A percentile compares a stretch with the other conserved stretches of the same genome.
These are phyloP conservation scores for Aspergillus sp. DNA, from an alignment of 2,329 filamentous ascomycete genomes.

Conservation along the genomic window DNA sequence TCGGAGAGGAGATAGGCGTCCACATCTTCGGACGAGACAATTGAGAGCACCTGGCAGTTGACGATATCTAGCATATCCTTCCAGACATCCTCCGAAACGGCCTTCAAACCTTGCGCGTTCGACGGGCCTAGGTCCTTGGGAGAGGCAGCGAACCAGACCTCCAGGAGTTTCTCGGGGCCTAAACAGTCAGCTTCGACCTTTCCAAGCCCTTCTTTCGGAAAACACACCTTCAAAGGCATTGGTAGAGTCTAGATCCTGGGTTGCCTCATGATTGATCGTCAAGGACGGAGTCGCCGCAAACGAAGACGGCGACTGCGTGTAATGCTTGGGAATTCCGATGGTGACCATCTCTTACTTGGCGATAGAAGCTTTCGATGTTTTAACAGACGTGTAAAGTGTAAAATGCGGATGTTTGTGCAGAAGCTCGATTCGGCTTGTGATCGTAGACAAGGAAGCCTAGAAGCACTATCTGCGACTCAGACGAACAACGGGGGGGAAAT, in stretches of 20 bases:
- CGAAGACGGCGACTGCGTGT: slow-evolving; percentile 79
- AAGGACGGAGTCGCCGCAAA: slow-evolving; percentile 80
- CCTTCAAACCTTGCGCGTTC: slow-evolving; percentile 79
- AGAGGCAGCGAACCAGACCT: slow-evolving; percentile 95
- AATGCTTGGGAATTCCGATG: slow-evolving; percentile 77
- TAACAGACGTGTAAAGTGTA: neutral
- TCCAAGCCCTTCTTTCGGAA: too few relatives aligned
- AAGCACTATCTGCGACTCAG: slow-evolving; percentile 98
- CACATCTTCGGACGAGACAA: slow-evolving; percentile 89
- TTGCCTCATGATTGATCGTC: slow-evolving; percentile 96
- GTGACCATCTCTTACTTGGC: slow-evolving; percentile 73
- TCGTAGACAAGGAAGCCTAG: slow-evolving; percentile 50
- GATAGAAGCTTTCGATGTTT: neutral
- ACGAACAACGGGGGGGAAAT: slow-evolving; percentile 77
- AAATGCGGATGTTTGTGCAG: slow-evolving; percentile 10
- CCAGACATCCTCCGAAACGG: slow-evolving; percentile 82
- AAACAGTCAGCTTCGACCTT: slow-evolving; percentile 26
- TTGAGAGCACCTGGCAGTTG: slow-evolving; percentile 96
- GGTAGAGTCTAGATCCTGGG: slow-evolving; percentile 87
- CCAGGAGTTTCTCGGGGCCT: slow-evolving; percentile 95
- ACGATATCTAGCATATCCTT: slow-evolving; percentile 97
- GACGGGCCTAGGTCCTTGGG: slow-evolving; percentile 70
- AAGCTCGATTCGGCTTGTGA: slow-evolving; percentile 22
- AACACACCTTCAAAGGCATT: slow-evolving; percentile 87
- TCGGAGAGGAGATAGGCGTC: slow-evolving; percentile 97